Evolutionary conservation across 1,139 yeast species (phyloP).

Genomic region (Blastobotrys malaysiensis): DNA sequence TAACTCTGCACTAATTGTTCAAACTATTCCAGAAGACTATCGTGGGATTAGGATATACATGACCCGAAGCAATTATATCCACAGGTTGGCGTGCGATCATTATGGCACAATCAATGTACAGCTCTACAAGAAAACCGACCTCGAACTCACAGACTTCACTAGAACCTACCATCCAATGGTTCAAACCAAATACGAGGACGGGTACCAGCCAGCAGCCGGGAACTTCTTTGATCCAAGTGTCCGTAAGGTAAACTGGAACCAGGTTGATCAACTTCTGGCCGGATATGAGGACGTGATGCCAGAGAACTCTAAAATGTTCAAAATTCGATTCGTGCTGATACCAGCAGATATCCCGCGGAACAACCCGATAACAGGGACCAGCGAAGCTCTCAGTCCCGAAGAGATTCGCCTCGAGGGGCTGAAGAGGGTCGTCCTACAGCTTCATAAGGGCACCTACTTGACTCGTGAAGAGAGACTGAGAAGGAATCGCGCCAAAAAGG

Average conservation of each 20-base stretch:
- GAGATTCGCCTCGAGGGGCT: slow-evolving; percentile 87
- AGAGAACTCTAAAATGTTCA: slow-evolving; percentile 45
- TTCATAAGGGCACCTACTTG: slow-evolving; percentile 55
- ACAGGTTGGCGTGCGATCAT: slow-evolving; percentile 67
- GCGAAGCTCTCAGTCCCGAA: slow-evolving; percentile 43
- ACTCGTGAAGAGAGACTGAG: slow-evolving; percentile 41
- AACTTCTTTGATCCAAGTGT: slow-evolving; percentile 52
- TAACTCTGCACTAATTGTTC: slow-evolving; percentile 38
- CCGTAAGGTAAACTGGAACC: slow-evolving; percentile 76
- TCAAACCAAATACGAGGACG: slow-evolving; percentile 71
- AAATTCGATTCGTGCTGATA: slow-evolving; percentile 72
- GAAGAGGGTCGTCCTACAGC: slow-evolving; percentile 58
- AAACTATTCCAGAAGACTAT: slow-evolving; percentile 39
- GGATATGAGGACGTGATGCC: slow-evolving; percentile 73
- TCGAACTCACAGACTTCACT: slow-evolving; percentile 23
- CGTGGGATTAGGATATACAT: slow-evolving; percentile 62
- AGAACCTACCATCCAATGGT: slow-evolving; percentile 49
- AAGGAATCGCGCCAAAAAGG: slow-evolving; percentile 36
- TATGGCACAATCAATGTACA: slow-evolving; percentile 73
- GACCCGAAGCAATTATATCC: slow-evolving; percentile 78
- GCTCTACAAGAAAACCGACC: slow-evolving; percentile 44
- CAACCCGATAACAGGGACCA: slow-evolving; percentile 7
- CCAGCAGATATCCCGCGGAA: slow-evolving; percentile 64
- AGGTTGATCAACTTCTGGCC: slow-evolving; percentile 81
- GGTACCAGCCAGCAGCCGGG: slow-evolving; percentile 54